Base-by-base conservation (phyloP, 2,329 filamentous ascomycete species). In the Monilinia fructicola region DNA sequence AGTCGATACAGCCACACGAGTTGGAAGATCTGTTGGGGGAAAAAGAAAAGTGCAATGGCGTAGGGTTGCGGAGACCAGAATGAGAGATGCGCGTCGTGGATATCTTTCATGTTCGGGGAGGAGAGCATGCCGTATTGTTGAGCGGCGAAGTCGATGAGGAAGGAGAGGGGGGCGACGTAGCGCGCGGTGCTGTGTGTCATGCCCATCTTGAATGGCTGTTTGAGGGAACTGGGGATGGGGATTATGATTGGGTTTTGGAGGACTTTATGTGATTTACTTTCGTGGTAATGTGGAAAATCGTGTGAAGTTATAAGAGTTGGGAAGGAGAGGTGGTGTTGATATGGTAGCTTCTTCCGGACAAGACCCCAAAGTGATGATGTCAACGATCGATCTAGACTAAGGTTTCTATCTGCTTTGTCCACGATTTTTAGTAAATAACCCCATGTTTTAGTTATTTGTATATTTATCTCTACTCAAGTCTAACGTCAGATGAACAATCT, bases 11-110 rank as follows among this genome's bases (percentile, higher is more conserved):
- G 75, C 84, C 84, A 87, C 3, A 78, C 80, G 3, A 86, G 72
- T 74, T 87, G 84, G 73, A 86, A 81, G 4, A 87, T 72, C 73
- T 87, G 84, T 73, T 87, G 84, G 0, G 84, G 84, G 74, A 85
- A 85, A 78, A 87, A 87, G 78, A 87, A 87, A 21, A 77, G 83
- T 0, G 78, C 85, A 68, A 87, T 86, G 76, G 86, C 85, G 72
- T 79, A 84, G 0, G 85, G 84, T 67, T 86, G 82, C 0, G 85
- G 85, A 1, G 79, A 82, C 78, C 84, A 87, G 73, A 86, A 87
- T 1, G 83, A 85, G 7, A 86, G 76, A 72, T 87, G 85, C 42
- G 76, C 76, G 71, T 87, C 81, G 73, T 87, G 84, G 42, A 87
- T 78, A 60, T 86, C 81, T 70, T 85, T 82, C 85, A 87, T 87